Conservation (phyloP, 2,329 filamentous ascomycete species). For the Cladosporium austrohemisphaericum region DNA sequence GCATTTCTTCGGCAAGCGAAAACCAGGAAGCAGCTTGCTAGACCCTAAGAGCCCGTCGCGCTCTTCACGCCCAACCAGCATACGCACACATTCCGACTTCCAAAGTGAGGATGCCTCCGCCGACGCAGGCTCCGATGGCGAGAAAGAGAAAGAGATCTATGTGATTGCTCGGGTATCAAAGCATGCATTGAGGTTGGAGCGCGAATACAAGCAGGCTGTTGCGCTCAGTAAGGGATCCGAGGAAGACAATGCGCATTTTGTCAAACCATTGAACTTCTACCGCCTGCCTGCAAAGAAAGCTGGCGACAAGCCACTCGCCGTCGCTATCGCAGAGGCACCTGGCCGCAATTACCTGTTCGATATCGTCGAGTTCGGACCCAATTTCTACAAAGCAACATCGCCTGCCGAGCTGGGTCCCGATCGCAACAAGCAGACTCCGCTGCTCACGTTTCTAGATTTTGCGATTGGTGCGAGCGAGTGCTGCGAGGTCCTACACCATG, state of each 20-base stretch:
- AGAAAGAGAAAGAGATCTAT: slow-evolving; percentile 36
- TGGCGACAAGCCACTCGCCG: slow-evolving; percentile 68
- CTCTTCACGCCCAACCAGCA: slow-evolving; percentile 23
- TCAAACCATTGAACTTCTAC: slow-evolving; percentile 75
- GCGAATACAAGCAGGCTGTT: slow-evolving; percentile 77
- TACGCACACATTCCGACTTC: slow-evolving; percentile 27
- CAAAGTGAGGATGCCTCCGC: slow-evolving; percentile 21
- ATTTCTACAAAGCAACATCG: slow-evolving; percentile 36
- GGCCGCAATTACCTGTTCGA: slow-evolving; percentile 69
- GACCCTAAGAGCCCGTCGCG: slow-evolving; percentile 1
- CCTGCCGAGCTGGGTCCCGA: slow-evolving; percentile 18
- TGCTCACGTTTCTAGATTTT: slow-evolving; percentile 81
- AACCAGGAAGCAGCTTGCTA: slow-evolving; percentile 1
- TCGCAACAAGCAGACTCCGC: slow-evolving; percentile 21
- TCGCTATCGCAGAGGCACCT: slow-evolving; percentile 75
- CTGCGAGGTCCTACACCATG: slow-evolving; percentile 86
- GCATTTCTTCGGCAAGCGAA: slow-evolving; percentile 48
- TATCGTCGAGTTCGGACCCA: slow-evolving; percentile 72
- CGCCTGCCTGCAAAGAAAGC: slow-evolving; percentile 64
- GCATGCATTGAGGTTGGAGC: slow-evolving; percentile 77
- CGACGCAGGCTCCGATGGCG: slow-evolving; percentile 9
- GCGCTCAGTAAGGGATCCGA: slow-evolving; percentile 37
- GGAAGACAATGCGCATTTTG: slow-evolving; percentile 68
- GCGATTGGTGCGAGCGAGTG: slow-evolving; percentile 84
- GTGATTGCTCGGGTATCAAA: slow-evolving; percentile 80